phyloP scores from a whole-genome alignment of 139 green algal genomes.

The Tetraselmis striata region DNA sequence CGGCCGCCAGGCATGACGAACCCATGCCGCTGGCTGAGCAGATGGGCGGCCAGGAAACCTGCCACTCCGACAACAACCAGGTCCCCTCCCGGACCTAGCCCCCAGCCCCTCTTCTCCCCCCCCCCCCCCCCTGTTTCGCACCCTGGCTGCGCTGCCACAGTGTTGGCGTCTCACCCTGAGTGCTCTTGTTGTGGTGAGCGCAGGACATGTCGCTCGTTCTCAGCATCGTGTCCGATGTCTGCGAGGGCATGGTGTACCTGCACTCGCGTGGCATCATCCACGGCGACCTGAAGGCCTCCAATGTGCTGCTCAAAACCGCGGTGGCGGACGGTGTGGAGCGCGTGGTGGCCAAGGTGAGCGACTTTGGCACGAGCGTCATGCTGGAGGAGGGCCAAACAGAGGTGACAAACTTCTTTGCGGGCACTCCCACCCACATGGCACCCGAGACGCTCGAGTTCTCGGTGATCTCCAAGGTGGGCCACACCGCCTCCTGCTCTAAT shows the following conservation, averaged over 20 bases:
- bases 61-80: too few relatives aligned
- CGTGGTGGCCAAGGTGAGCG: conserved; percentile 53
- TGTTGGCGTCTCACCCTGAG: too few relatives aligned
- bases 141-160: too few relatives aligned
- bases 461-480: not conserved
- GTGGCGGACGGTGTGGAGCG: not conserved
- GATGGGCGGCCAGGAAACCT: too few relatives aligned
- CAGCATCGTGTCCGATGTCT: not conserved
- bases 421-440: conserved; percentile 28
- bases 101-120: too few relatives aligned
- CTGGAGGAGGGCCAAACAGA: not conserved
- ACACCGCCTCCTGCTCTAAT: not conserved
- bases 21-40: too few relatives aligned
- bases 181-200: too few relatives aligned
- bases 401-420: not conserved
- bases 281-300: conserved; percentile 65
- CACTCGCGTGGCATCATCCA: conserved; percentile 69
- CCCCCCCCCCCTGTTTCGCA: too few relatives aligned
- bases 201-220: not conserved
- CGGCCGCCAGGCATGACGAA: not conserved
- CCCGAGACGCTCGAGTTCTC: conserved; percentile 18
- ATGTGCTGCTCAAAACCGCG: conserved; percentile 60
- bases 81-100: too few relatives aligned
- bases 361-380: conserved; percentile 50
- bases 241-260: conserved; percentile 33